These are phyloP conservation scores for Leucosporidium creatinivorum DNA, from an alignment of 768 basidiomycete genomes.

Conservation along the genomic window DNA sequence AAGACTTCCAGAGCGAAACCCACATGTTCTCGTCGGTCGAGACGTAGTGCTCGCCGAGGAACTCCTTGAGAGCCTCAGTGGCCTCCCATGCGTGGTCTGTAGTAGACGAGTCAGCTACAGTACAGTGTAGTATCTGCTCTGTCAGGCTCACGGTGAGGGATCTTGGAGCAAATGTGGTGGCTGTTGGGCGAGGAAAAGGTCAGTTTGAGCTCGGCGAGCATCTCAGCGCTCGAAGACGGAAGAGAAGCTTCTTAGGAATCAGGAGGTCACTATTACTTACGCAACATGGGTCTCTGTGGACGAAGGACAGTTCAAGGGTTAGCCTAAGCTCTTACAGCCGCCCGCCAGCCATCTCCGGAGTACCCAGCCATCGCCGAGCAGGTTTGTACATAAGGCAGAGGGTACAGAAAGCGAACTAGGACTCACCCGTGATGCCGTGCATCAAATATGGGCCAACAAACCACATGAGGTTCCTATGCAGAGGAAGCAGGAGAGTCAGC, in stretches of 20 bases:
- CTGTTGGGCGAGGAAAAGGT: slow-evolving; percentile 35
- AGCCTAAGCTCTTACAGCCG: too few species aligned
- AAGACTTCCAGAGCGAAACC: slow-evolving; percentile 53
- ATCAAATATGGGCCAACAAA: slow-evolving; percentile 78
- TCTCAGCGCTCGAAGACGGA: too few species aligned
- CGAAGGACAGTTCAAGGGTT: too few species aligned
- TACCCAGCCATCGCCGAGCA: too few species aligned
- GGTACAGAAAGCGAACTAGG: too few species aligned
- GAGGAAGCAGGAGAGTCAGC: slow-evolving; percentile 38
- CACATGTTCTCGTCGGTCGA: slow-evolving; percentile 43
- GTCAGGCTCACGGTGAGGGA: slow-evolving; percentile 62
- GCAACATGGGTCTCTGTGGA: slow-evolving; percentile 73
- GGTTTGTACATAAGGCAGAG: too few species aligned
- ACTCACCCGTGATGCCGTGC: slow-evolving; percentile 65
- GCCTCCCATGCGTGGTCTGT: slow-evolving; percentile 66
- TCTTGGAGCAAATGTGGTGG: slow-evolving; percentile 90
- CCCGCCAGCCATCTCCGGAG: too few species aligned
- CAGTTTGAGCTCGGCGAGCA: too few species aligned
- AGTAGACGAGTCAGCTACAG: too few species aligned
- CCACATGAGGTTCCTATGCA: slow-evolving; percentile 67
- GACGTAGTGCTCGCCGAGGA: slow-evolving; percentile 51
- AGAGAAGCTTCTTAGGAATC: too few species aligned
- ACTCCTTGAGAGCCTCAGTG: slow-evolving; percentile 68
- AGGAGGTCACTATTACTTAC: too few species aligned
- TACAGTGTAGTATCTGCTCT: neutral